A percentile compares a stretch with the other conserved stretches of the same genome.
phyloP scores from a whole-genome alignment of 768 basidiomycete genomes.

The Tephrocybe sp. region DNA sequence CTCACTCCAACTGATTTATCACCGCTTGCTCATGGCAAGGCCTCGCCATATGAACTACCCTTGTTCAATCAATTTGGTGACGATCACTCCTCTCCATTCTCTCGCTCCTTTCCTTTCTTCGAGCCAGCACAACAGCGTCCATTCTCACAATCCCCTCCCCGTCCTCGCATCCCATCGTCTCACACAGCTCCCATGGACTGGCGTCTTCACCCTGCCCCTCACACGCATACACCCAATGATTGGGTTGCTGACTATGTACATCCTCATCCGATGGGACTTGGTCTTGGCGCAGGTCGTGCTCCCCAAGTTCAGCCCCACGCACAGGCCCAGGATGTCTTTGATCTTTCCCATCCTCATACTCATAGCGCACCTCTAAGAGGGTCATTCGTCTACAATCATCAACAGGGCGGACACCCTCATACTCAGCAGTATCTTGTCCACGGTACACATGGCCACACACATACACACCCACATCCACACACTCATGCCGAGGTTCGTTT shows the following conservation, averaged over 20 bases:
- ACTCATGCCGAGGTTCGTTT: slow-evolving; percentile 50
- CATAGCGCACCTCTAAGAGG: not conserved
- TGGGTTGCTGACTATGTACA: slow-evolving; percentile 5
- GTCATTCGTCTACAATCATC: slow-evolving; percentile 2
- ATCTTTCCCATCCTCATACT: too few species aligned
- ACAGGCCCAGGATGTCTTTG: too few species aligned
- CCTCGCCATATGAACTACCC: slow-evolving; percentile 41
- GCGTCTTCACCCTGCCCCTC: slow-evolving; percentile 28
- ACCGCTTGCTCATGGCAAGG: slow-evolving; percentile 49
- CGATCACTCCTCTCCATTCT: slow-evolving; percentile 29
- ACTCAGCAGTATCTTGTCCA: not conserved
- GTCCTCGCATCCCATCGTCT: slow-evolving; percentile 7
- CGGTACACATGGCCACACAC: not conserved
- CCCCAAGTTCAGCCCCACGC: too few species aligned
- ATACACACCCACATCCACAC: slow-evolving; percentile 2
- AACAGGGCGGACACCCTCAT: slow-evolving; percentile 23
- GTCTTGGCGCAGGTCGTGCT: not conserved
- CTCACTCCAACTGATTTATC: slow-evolving; percentile 76
- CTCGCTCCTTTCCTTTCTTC: slow-evolving; percentile 38
- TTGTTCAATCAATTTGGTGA: slow-evolving; percentile 31
- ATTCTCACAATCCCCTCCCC: slow-evolving; percentile 14
- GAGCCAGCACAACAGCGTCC: slow-evolving; percentile 38
- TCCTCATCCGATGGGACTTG: not conserved
- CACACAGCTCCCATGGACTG: slow-evolving; percentile 32
- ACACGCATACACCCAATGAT: slow-evolving; percentile 15